A percentile compares a stretch with the other conserved stretches of the same genome.
phyloP scores from a whole-genome alignment of 1,284 basidiomycete genomes.

The Phenoliferia sp. region DNA sequence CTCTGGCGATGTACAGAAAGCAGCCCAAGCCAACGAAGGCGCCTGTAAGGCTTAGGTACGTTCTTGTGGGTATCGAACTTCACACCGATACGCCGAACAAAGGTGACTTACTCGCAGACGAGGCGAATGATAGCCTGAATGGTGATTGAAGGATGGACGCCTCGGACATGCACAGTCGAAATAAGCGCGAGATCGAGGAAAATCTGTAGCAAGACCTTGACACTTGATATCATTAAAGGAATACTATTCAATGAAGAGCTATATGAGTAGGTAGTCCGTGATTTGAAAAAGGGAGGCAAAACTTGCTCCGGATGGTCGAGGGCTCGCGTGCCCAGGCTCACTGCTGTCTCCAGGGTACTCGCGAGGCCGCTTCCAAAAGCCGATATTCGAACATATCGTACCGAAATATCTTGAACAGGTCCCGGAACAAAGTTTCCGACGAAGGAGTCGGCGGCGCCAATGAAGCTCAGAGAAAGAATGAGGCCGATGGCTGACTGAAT shows the following conservation, averaged over 20 bases:
- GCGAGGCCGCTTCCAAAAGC: slow-evolving; percentile 26
- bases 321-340: slow-evolving; percentile 26
- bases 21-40: slow-evolving; percentile 29
- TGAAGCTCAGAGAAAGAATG: slow-evolving; percentile 30
- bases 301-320: slow-evolving; percentile 29
- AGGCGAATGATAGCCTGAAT: slow-evolving; percentile 33
- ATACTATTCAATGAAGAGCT: not conserved
- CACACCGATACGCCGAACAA: not conserved
- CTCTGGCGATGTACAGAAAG: slow-evolving; percentile 16
- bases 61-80: not conserved
- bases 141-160: slow-evolving; percentile 28
- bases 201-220: slow-evolving; percentile 24
- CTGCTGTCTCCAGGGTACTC: slow-evolving; percentile 21
- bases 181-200: slow-evolving; percentile 32
- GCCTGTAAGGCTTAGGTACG: slow-evolving; percentile 3
- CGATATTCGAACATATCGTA: slow-evolving; percentile 31
- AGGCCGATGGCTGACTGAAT: slow-evolving; percentile 29
- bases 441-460: slow-evolving; percentile 21
- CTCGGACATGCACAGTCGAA: slow-evolving; percentile 20
- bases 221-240: slow-evolving; percentile 26
- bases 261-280: not conserved
- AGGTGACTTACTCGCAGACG: slow-evolving; percentile 19
- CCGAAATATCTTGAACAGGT: slow-evolving; percentile 18
- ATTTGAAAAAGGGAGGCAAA: not conserved
- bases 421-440: slow-evolving; percentile 32